Percentiles rank a stretch among this genome's conserved stretches.
Conservation (phyloP, 352 stramenopile species). For the Globisporangium recalcitrans region DNA sequence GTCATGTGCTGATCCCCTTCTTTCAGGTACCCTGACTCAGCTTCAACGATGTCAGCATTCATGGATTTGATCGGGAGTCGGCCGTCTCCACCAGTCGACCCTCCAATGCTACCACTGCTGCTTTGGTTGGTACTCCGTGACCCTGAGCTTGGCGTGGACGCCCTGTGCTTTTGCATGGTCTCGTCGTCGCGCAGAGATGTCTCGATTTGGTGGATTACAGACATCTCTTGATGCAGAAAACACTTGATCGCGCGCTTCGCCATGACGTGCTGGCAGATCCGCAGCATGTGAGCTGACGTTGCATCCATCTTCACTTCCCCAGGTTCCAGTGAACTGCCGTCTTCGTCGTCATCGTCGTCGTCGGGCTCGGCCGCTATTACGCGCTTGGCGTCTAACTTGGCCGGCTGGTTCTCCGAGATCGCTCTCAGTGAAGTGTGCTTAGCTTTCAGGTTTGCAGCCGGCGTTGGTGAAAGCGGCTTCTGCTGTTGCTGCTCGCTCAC, state of each 20-base stretch:
- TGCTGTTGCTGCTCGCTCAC: neutral
- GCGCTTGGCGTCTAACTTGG: slow-evolving; percentile 9
- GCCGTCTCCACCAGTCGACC: neutral
- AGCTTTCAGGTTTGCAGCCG: slow-evolving; percentile 1
- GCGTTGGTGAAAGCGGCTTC: neutral
- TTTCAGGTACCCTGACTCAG: slow-evolving; percentile 42
- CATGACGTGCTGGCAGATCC: slow-evolving; percentile 71
- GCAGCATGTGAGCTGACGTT: slow-evolving; percentile 52
- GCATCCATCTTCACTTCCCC: slow-evolving; percentile 35
- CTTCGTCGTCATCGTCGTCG: slow-evolving; percentile 21
- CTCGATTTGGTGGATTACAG: slow-evolving; percentile 56
- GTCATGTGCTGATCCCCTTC: slow-evolving; percentile 54
- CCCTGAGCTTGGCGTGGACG: slow-evolving; percentile 3
- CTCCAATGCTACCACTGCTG: slow-evolving; percentile 2
- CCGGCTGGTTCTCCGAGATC: slow-evolving; percentile 20
- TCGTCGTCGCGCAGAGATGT: slow-evolving; percentile 39
- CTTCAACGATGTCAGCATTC: slow-evolving; percentile 35
- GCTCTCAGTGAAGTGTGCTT: slow-evolving; percentile 37
- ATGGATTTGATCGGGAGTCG: slow-evolving; percentile 42
- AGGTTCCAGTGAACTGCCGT: slow-evolving; percentile 5
- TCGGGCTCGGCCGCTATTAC: neutral
- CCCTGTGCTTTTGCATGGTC: slow-evolving; percentile 29
- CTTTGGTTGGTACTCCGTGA: slow-evolving; percentile 1
- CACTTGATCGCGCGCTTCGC: slow-evolving; percentile 62
- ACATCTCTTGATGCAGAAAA: slow-evolving; percentile 55